Conservation (phyloP, 2,329 filamentous ascomycete genomes). For the Blastomyces parvus region DNA sequence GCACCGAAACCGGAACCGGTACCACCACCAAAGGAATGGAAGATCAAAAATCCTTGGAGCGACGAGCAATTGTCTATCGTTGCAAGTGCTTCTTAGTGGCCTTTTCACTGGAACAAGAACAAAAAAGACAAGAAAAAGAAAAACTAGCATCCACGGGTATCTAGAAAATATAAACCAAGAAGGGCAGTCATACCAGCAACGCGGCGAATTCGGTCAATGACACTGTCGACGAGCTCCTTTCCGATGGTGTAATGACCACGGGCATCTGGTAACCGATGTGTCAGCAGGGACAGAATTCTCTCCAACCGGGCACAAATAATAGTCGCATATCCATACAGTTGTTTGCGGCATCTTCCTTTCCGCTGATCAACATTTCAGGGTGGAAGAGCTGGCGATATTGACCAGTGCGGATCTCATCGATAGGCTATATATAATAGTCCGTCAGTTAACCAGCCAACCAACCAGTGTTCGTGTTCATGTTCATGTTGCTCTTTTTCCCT, state of each 20-base stretch:
- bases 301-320: no score
- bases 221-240: slow-evolving; percentile 56
- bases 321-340: slow-evolving; percentile 42
- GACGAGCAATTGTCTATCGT: slow-evolving; percentile 53
- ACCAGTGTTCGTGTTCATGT: no score
- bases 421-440: slow-evolving; percentile 40
- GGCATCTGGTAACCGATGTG: slow-evolving; percentile 40
- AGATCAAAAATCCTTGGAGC: slow-evolving; percentile 58
- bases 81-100: slow-evolving; percentile 8
- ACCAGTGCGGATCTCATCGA: slow-evolving; percentile 58
- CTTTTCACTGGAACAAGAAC: slow-evolving; percentile 11
- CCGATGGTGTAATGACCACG: slow-evolving; percentile 61
- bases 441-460: slow-evolving; percentile 9
- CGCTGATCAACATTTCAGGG: slow-evolving; percentile 56
- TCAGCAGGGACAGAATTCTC: slow-evolving; percentile 1
- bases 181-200: slow-evolving; percentile 44
- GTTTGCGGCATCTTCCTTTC: slow-evolving; percentile 61
- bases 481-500: not conserved
- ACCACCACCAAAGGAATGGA: slow-evolving; percentile 60
- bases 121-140: slow-evolving; percentile 8
- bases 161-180: slow-evolving; percentile 1
- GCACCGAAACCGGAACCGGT: slow-evolving; percentile 59
- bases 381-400: slow-evolving; percentile 55
- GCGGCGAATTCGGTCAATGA: slow-evolving; percentile 55
- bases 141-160: not conserved